phyloP scores from a whole-genome alignment of 2,329 filamentous ascomycete genomes.

The Scedosporium minutisporum region DNA sequence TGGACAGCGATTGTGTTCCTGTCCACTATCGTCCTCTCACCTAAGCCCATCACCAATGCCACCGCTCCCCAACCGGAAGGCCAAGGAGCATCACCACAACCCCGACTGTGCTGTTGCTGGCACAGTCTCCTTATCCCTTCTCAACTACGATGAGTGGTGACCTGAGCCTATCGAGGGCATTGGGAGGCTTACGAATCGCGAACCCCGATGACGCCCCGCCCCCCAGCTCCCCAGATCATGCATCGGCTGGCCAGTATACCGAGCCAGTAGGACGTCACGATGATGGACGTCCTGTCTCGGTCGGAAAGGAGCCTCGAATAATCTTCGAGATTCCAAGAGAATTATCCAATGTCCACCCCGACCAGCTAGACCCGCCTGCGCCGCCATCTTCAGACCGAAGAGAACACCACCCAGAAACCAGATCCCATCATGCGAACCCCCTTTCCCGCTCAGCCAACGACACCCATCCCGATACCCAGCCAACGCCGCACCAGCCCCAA shows the following conservation, averaged over 20 bases:
- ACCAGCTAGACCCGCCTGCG: neutral
- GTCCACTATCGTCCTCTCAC: neutral
- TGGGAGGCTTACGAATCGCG: conserved; percentile 91
- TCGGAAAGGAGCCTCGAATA: neutral
- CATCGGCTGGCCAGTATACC: conserved; percentile 1
- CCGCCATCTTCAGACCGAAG: neutral
- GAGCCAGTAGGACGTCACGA: neutral
- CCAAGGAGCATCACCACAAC: conserved; percentile 7
- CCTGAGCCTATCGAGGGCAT: conserved; percentile 80
- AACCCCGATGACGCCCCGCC: conserved; percentile 71
- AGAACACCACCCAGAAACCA: neutral
- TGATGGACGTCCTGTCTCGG: neutral
- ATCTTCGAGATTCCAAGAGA: neutral
- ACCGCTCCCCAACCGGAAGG: conserved; percentile 8
- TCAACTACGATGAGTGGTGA: conserved; percentile 70
- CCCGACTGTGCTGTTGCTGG: neutral
- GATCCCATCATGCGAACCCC: conserved; percentile 6
- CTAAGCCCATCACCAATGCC: neutral
- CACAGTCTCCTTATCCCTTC: conserved; percentile 3
- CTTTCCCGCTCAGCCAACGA: conserved; percentile 10
- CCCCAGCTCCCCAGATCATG: conserved; percentile 19
- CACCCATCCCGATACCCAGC: conserved; percentile 9
- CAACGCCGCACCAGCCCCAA: conserved; percentile 17
- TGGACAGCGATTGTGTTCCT: neutral
- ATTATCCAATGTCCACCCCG: neutral